A percentile compares a stretch with the other conserved stretches of the same genome.
phyloP scores from a whole-genome alignment of 192 early-diverging fungal genomes.

The Pecoramyces ruminantium region DNA sequence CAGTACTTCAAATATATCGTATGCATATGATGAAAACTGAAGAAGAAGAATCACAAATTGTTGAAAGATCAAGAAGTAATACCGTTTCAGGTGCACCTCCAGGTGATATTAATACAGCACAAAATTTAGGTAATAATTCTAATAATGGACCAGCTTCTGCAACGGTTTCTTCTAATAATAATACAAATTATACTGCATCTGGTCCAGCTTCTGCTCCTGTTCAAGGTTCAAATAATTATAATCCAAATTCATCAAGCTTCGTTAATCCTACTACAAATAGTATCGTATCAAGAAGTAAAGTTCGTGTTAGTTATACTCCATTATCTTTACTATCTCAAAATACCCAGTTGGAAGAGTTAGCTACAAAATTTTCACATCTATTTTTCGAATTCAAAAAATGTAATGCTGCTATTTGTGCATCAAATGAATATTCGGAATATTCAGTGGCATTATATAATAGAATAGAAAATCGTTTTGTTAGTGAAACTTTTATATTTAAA shows the following conservation, averaged over 20 bases:
- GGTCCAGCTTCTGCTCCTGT: background rate
- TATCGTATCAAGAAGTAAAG: background rate
- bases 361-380: constrained; percentile 23
- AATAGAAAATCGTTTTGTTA: constrained; percentile 19
- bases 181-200: background rate
- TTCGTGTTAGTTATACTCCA: background rate
- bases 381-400: constrained; percentile 37
- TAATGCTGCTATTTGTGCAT: constrained; percentile 32
- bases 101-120: background rate
- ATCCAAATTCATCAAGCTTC: background rate
- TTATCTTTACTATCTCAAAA: background rate
- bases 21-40: constrained; percentile 15
- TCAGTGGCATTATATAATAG: constrained; percentile 37
- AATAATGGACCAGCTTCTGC: background rate
- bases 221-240: background rate
- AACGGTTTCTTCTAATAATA: background rate
- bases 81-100: background rate
- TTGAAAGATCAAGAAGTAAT: background rate
- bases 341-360: background rate
- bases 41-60: background rate
- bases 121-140: background rate
- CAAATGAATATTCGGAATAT: constrained; percentile 41
- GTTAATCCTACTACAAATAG: background rate
- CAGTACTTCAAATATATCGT: constrained; percentile 34
- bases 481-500: constrained; percentile 39